Evolutionary conservation across 805 yeast genomes (phyloP), one percentile per base, ranked within the genome.

Genomic region (Ascoidea tarda): DNA sequence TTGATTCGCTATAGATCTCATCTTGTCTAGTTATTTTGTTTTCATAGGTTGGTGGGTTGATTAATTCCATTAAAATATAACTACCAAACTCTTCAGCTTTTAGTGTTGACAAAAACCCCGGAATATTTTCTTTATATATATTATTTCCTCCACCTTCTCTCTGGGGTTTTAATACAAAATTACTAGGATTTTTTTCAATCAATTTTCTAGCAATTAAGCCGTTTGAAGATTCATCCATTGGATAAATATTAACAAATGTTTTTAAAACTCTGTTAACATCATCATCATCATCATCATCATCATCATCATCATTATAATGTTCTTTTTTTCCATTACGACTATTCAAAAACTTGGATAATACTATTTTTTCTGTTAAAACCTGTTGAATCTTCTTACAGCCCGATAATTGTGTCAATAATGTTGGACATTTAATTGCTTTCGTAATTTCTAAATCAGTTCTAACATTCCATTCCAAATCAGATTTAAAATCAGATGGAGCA

Each of bases 81-180:
- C 88, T 96, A 31, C 79, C 81, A 97, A 97, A 91, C 46, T 84
- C 85, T 16, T 73, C 68, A 60, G 84, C 79, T 8, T 82, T 79
- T 8, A 87, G 61, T 0, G 70, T 58, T 10, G 73, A 62, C 60
- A 93, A 68, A 62, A 87, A 91, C 0, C 57, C 70, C 1, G 96
- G 96, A 54, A 93, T 93, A 60, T 87, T 85, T 45, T 80, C 79
- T 61, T 87, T 86, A 68, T 93, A 93, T 52, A 93, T 78, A 64
- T 93, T 93, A 66, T 93, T 89, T 16, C 99, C 99, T 49, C 99
- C 99, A 46, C 99, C 99, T 71, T 93, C 99, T 70, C 99, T 78
- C 68, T 93, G 99, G 4, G 99, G 99, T 63, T 93, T 93, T 60
- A 93, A 73, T 1, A 93, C 99, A 64, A 72, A 93, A 31, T 75